Evolutionary conservation across 2,329 filamentous ascomycete genomes (phyloP).

Genomic region (Thermothelomyces thermophilus): DNA sequence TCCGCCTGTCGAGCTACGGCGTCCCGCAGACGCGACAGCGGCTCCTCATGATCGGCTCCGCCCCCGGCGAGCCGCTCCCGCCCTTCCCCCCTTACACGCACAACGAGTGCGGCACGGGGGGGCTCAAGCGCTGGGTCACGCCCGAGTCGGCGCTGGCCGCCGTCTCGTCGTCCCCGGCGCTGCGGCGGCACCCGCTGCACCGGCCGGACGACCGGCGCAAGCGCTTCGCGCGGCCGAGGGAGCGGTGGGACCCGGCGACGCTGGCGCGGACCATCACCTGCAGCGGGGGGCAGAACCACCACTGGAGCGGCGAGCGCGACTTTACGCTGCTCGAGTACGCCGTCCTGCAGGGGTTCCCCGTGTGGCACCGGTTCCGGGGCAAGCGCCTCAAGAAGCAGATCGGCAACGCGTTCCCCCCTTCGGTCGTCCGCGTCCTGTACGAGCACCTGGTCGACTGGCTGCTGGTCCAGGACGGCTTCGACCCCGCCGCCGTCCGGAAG

Average conservation of each 20-base stretch:
- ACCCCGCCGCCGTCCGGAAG: not conserved
- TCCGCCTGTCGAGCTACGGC: constrained; percentile 47
- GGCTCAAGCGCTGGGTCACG: constrained; percentile 37
- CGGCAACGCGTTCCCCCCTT: constrained; percentile 71
- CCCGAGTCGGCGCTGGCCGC: constrained; percentile 37
- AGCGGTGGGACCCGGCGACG: constrained; percentile 40
- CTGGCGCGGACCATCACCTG: constrained; percentile 58
- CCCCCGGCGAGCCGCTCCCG: constrained; percentile 65
- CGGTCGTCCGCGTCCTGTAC: constrained; percentile 45
- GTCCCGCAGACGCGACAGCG: constrained; percentile 44
- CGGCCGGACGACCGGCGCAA: constrained; percentile 25
- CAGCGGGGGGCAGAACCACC: constrained; percentile 54
- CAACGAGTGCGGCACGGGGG: constrained; percentile 31
- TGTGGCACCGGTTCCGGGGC: constrained; percentile 49
- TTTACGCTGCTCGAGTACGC: constrained; percentile 65
- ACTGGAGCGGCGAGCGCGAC: constrained; percentile 56
- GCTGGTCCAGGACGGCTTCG: constrained; percentile 36
- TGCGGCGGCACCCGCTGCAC: constrained; percentile 36
- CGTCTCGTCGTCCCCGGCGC: too few species aligned
- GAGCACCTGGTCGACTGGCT: constrained; percentile 43
- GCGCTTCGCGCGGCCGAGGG: constrained; percentile 20
- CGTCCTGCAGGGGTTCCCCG: constrained; percentile 62
- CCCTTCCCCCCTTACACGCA: constrained; percentile 59
- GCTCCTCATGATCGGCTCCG: constrained; percentile 51
- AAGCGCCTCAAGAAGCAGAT: constrained; percentile 54